Evolutionary conservation across 2,329 filamentous ascomycete genomes (phyloP).

Genomic region (Fusarium haematococcum): DNA sequence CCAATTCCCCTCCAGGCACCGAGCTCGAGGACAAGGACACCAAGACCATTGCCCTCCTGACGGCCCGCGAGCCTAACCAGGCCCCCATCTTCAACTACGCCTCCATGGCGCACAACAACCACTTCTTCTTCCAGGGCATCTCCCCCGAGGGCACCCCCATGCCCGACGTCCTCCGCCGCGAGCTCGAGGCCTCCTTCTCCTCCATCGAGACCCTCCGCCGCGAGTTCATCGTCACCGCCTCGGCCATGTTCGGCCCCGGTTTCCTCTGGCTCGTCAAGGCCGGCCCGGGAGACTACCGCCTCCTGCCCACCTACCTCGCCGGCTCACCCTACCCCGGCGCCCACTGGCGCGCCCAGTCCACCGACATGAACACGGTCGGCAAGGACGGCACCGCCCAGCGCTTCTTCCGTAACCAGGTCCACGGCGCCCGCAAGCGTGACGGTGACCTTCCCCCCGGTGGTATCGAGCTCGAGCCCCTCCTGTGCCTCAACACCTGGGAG

Average conservation of each 20-base stretch:
- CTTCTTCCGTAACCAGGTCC: constrained; percentile 55
- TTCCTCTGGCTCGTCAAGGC: constrained; percentile 93
- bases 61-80: constrained; percentile 80
- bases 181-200: constrained; percentile 79
- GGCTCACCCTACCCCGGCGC: constrained; percentile 89
- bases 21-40: constrained; percentile 70
- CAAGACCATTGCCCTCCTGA: constrained; percentile 77
- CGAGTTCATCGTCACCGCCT: constrained; percentile 84
- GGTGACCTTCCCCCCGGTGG: constrained; percentile 70
- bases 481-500: constrained; percentile 97
- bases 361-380: constrained; percentile 77
- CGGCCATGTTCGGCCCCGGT: constrained; percentile 94
- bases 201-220: constrained; percentile 83
- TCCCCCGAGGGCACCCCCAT: constrained; percentile 61
- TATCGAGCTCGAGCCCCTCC: constrained; percentile 76
- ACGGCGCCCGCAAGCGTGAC: constrained; percentile 44
- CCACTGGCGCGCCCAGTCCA: constrained; percentile 78
- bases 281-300: constrained; percentile 64
- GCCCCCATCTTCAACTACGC: constrained; percentile 95
- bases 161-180: constrained; percentile 64
- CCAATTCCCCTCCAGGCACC: constrained; percentile 63
- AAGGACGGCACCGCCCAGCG: constrained; percentile 50
- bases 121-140: constrained; percentile 79
- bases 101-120: constrained; percentile 94
- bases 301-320: constrained; percentile 91